Evolutionary conservation across 768 basidiomycete genomes (phyloP), one percentile per base, ranked within the genome.

Genomic region (Clitopilus passeckerianus): DNA sequence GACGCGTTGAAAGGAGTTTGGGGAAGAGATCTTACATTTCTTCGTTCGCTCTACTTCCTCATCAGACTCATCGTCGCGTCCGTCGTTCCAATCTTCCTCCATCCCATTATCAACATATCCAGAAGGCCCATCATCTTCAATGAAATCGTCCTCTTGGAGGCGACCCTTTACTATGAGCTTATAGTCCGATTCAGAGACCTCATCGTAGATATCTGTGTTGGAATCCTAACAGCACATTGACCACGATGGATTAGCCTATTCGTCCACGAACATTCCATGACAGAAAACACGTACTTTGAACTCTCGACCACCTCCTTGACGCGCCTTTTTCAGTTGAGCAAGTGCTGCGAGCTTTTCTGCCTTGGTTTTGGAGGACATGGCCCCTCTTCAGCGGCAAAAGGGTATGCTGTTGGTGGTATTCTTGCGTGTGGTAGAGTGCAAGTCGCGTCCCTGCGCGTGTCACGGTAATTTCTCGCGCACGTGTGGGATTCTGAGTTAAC

Each of bases 41-140:
- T 72, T 78, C 66, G 74, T 78, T 60, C 64, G 54, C 10, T 85
- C 86, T 43, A 83, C 83, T 56, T 85, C 86, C 8, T 75, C 76
- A 14, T 86, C 82, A 6, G 81, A 79, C 27, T 80, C 82, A n/a
- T 83, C 80, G 53, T 81, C 78, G 27, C 80, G 78, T 8, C 77
- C 82, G 24, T 80, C 82, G 33, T 82, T 84, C 89, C 93, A 98
- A 67, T 96, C 95, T 60, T 98, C 97, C n/a, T 50, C 46, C 86
- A 94, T 88, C 5, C 97, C 97, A 68, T 97, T 93, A 75, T 99
- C 97, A 70, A 89, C 87, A 66, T 99, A 98, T 5, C 93, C 97
- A 14, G 79, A 82, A 0, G 89, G 83, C 24, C 94, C 94, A 74
- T 98, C 97, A 67, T 98, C 97, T 35, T 90, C 88, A 18, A 98